Percentiles rank a stretch among this genome's conserved stretches.
phyloP scores from a whole-genome alignment of 2,329 filamentous ascomycete genomes.

The Colletotrichum gigasporum region DNA sequence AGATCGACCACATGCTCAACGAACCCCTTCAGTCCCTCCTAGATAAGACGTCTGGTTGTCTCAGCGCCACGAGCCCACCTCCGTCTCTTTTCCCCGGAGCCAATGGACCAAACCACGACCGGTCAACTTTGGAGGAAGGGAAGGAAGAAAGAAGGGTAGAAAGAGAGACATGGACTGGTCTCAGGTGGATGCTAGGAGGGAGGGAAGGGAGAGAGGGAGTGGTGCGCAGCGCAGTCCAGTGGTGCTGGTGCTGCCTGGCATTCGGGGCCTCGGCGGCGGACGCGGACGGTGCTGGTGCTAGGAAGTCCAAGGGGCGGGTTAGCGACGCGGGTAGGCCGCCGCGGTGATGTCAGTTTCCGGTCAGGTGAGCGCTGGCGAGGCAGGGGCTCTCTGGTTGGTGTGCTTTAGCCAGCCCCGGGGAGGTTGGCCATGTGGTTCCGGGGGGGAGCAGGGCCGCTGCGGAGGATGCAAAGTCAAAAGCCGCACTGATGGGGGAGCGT shows the following conservation, averaged over 20 bases:
- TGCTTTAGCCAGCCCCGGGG: slow-evolving; percentile 14
- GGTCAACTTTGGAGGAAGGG: background rate
- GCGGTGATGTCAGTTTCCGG: slow-evolving; percentile 27
- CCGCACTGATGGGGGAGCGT: slow-evolving; percentile 13
- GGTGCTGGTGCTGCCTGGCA: no score
- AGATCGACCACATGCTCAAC: slow-evolving; percentile 22
- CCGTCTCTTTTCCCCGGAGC: background rate
- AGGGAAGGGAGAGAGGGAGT: background rate
- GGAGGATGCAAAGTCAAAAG: slow-evolving; percentile 4
- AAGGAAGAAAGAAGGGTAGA: background rate
- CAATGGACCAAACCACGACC: background rate
- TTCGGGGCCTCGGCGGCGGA: slow-evolving; percentile 3
- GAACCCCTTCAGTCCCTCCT: background rate
- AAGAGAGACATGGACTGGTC: background rate
- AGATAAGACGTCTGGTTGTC: slow-evolving; percentile 13
- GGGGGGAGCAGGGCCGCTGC: background rate
- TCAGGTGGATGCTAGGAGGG: background rate
- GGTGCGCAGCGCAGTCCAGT: no score
- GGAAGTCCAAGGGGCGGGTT: background rate
- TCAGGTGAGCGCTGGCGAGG: slow-evolving; percentile 15
- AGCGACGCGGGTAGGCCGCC: slow-evolving; percentile 13
- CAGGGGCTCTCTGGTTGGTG: slow-evolving; percentile 7
- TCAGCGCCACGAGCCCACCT: slow-evolving; percentile 24
- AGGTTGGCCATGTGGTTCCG: slow-evolving; percentile 26
- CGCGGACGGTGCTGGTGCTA: background rate